Percentiles rank a stretch among this genome's conserved stretches.
phyloP scores from a whole-genome alignment of 768 basidiomycete genomes.

The Trametes meyenii region DNA sequence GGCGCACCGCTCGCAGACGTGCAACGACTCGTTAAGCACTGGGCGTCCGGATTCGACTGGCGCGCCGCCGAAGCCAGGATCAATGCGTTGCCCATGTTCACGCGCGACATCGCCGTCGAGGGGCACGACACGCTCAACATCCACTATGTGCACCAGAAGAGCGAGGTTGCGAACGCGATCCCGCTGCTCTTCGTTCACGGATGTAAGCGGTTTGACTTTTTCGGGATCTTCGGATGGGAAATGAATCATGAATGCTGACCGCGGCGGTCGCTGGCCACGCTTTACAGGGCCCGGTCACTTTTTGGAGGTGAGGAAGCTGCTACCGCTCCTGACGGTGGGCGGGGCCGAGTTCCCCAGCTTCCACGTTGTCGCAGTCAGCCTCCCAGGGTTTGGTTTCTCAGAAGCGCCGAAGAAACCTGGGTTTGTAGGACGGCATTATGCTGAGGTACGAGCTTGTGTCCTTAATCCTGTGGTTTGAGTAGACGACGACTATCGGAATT shows the following conservation, averaged over 20 bases:
- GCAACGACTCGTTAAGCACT: constrained; percentile 48
- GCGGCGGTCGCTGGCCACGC: too few relatives aligned
- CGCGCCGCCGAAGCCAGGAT: constrained; percentile 49
- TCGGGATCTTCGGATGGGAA: background rate
- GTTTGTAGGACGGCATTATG: constrained; percentile 51
- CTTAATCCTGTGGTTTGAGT: too few relatives aligned
- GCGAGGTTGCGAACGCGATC: constrained; percentile 45
- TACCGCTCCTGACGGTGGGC: constrained; percentile 51
- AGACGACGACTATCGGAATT: too few relatives aligned
- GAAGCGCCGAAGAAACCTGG: constrained; percentile 54
- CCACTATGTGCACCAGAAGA: constrained; percentile 60
- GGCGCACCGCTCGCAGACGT: constrained; percentile 49
- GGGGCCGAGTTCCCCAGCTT: constrained; percentile 52
- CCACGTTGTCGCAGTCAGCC: constrained; percentile 58
- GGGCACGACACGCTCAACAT: constrained; percentile 49
- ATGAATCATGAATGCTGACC: background rate
- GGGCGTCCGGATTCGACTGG: constrained; percentile 61
- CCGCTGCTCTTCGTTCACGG: constrained; percentile 66
- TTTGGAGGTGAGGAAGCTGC: constrained; percentile 55
- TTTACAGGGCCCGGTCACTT: constrained; percentile 61
- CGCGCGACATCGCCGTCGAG: constrained; percentile 49
- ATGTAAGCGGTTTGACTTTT: constrained; percentile 38
- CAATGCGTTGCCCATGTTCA: constrained; percentile 60
- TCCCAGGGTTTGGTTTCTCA: constrained; percentile 66
- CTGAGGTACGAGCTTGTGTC: constrained; percentile 43